These are phyloP conservation scores for Aspergillus latus DNA, from an alignment of 2,329 filamentous ascomycete species.

Conservation along the genomic window DNA sequence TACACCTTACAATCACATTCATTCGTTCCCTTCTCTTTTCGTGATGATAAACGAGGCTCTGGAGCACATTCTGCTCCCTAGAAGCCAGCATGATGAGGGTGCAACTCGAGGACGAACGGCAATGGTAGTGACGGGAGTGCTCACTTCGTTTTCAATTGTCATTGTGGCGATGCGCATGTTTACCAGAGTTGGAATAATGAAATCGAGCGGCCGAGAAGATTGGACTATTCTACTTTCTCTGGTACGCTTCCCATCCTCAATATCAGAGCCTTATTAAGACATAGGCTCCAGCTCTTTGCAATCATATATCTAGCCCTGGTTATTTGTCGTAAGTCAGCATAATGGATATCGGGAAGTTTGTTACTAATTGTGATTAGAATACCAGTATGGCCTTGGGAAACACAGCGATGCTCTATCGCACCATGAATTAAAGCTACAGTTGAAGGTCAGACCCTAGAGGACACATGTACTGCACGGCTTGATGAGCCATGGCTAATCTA, in stretches of 20 bases:
- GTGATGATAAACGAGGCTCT: constrained; percentile 20
- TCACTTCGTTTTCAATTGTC: constrained; percentile 27
- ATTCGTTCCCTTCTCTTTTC: not conserved
- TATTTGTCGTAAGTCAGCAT: constrained; percentile 25
- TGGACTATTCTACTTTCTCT: constrained; percentile 31
- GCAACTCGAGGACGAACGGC: constrained; percentile 27
- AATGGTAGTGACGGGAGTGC: constrained; percentile 32
- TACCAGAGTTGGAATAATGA: constrained; percentile 31
- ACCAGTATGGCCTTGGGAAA: constrained; percentile 28
- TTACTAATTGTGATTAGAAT: constrained; percentile 25
- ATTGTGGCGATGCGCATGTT: constrained; percentile 32
- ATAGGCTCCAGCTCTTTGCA: constrained; percentile 9
- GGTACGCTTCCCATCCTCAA: constrained; percentile 14
- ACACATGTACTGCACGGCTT: not conserved
- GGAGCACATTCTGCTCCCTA: constrained; percentile 19
- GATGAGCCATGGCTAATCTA: not conserved
- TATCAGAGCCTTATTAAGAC: not conserved
- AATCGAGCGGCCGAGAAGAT: constrained; percentile 35
- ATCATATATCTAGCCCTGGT: constrained; percentile 32
- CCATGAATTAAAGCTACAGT: constrained; percentile 22
- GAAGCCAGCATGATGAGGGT: constrained; percentile 19
- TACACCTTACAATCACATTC: constrained; percentile 3
- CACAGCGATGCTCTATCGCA: constrained; percentile 23
- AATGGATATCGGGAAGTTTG: not conserved
- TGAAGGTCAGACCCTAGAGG: constrained; percentile 24